Conservation (phyloP, 129 eudicot genomes). For the Kitagawia praeruptora region DNA sequence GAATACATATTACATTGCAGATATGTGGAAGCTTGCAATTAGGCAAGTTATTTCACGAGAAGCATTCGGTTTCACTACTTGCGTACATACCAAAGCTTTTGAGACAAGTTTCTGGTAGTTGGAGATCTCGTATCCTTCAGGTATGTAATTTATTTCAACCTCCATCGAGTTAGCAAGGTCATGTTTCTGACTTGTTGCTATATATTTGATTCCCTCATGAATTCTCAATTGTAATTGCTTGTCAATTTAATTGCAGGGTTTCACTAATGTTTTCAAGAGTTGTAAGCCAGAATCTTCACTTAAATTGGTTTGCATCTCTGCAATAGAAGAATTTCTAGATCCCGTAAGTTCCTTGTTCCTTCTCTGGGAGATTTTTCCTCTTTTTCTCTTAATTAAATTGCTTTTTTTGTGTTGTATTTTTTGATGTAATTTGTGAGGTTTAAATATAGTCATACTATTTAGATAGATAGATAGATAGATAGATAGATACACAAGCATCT, state of each 20-base stretch:
- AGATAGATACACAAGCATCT: neutral
- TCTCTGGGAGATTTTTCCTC: neutral
- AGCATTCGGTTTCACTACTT: slow-evolving; percentile 60
- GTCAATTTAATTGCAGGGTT: slow-evolving; percentile 47
- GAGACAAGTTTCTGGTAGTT: slow-evolving; percentile 39
- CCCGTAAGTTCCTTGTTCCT: slow-evolving; percentile 47
- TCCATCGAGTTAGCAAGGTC: slow-evolving; percentile 10
- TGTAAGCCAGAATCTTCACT: slow-evolving; percentile 59
- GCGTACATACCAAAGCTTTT: slow-evolving; percentile 61
- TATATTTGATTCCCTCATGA: neutral
- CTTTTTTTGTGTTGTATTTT: neutral
- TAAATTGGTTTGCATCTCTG: slow-evolving; percentile 74
- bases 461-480: neutral
- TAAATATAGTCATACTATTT: neutral
- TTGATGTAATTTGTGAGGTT: neutral
- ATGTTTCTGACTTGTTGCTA: neutral
- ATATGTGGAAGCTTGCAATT: slow-evolving; percentile 25
- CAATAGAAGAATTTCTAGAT: slow-evolving; percentile 62
- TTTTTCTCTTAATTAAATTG: neutral
- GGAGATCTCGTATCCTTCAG: slow-evolving; percentile 73
- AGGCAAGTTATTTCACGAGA: slow-evolving; percentile 43
- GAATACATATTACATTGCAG: slow-evolving; percentile 34
- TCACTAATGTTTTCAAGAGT: slow-evolving; percentile 55
- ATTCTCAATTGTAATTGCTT: neutral
- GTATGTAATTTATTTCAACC: slow-evolving; percentile 24